These are phyloP conservation scores for Mortierella alpina DNA, from an alignment of 192 early-diverging fungal species.

Conservation along the genomic window DNA sequence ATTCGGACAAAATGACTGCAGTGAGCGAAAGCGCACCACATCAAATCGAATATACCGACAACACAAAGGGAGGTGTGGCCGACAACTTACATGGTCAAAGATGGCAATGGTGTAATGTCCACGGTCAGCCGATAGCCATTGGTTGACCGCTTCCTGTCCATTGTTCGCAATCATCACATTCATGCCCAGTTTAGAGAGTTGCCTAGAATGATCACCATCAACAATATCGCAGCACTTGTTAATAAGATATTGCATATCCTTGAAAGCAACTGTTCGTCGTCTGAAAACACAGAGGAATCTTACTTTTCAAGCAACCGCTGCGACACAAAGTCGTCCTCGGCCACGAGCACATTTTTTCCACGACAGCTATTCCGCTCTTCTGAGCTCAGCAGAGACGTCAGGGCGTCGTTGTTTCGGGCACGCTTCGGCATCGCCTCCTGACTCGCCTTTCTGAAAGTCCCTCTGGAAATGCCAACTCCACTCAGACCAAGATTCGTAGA, in stretches of 20 bases:
- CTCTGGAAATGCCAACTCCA: not conserved
- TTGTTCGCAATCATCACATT: constrained; percentile 52
- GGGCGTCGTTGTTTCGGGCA: constrained; percentile 37
- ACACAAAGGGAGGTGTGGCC: not conserved
- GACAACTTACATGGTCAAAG: constrained; percentile 47
- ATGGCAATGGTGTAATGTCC: constrained; percentile 49
- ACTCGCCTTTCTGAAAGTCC: not conserved
- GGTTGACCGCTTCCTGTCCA: constrained; percentile 39
- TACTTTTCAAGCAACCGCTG: constrained; percentile 52
- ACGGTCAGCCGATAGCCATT: constrained; percentile 30
- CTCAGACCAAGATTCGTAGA: constrained; percentile 15
- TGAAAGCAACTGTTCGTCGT: no score
- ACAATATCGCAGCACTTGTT: not conserved
- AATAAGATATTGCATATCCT: no score
- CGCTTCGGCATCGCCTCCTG: constrained; percentile 27
- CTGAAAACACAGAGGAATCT: not conserved
- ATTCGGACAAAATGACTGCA: not conserved
- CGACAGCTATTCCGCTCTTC: constrained; percentile 27
- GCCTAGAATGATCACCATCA: constrained; percentile 9
- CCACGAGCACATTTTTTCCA: constrained; percentile 48
- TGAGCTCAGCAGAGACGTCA: constrained; percentile 29
- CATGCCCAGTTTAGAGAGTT: constrained; percentile 49
- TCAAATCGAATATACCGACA: not conserved
- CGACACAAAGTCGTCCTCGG: constrained; percentile 48
- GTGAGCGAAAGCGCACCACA: no score